Base-by-base conservation (phyloP, 2,329 filamentous ascomycete genomes). In the Talaromyces albobiverticillius region DNA sequence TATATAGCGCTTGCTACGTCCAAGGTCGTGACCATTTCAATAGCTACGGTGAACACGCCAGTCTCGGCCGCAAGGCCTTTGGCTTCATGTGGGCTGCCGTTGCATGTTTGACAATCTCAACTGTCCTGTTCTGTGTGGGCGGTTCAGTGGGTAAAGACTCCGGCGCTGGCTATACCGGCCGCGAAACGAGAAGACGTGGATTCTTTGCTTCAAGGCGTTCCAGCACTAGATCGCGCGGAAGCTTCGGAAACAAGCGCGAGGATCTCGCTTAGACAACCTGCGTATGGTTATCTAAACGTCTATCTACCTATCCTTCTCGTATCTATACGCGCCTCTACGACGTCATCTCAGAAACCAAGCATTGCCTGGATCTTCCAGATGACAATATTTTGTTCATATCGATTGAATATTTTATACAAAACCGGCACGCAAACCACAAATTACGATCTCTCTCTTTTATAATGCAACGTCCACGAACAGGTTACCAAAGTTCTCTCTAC, bases 1-100 rank as follows among this genome's bases (percentile, higher is more conserved):
- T 6, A 29, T 31, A 4, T 4, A 86, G 83, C 52, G 81, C 82
- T 41, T 84, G 82, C 70, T 81, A 76, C 56, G 79, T 86, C 53
- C 71, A 79, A 60, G 83, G 78, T 31, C 82, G 83, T 59, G 65
- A 83, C 61, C 70, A 71, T 41, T 85, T 86, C 74, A 76, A 73
- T 43, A 61, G 61, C 54, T 77, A 77, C 59, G 76, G 75, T 53
- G 75, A 79, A 50, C 59, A 62, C 18, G 74, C 83, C 20, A 64
- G 64, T n/a, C 70, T 86, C 38, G 83, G 83, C 43, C 66, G 70
- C 48, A 82, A 85, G 63, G 78, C 81, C 22, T 82, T 82, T 64
- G 83, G 71, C 20, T 86, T 86, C 69, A 82, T 83, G 67, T 86
- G 83, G 83, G 77, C 79, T 2, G 73, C 82, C 2, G 72, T 80